These are phyloP conservation scores for Durusdinium trenchii DNA, from an alignment of 73 alveolate species.

Conservation along the genomic window DNA sequence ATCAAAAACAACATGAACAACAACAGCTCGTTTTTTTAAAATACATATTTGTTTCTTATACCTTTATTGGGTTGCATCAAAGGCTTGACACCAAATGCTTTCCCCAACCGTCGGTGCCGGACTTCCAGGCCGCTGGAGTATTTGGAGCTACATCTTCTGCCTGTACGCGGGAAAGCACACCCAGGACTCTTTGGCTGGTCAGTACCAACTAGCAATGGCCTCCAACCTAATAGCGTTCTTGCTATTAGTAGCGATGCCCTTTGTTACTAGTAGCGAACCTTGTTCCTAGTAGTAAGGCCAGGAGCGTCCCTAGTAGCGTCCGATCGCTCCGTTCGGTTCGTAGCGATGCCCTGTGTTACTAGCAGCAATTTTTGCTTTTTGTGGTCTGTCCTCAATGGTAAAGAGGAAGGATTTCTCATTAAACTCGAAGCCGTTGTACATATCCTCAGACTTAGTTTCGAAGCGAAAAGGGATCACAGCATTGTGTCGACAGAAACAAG, in stretches of 20 bases:
- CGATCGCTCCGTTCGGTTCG: too few relatives aligned
- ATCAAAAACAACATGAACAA: background rate
- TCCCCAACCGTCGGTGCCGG: too few relatives aligned
- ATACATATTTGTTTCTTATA: background rate
- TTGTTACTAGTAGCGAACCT: too few relatives aligned
- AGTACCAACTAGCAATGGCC: too few relatives aligned
- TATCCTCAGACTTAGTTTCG: background rate
- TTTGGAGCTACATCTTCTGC: slow-evolving; percentile 68
- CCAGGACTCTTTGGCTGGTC: background rate
- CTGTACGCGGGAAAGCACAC: background rate
- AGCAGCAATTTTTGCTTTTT: too few relatives aligned
- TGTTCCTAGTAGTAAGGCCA: too few relatives aligned
- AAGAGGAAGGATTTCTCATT: slow-evolving; percentile 57
- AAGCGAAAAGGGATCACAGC: background rate
- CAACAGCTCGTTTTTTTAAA: background rate
- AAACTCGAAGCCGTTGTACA: slow-evolving; percentile 82
- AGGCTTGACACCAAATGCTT: too few relatives aligned
- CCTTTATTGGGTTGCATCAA: background rate
- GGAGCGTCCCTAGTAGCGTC: too few relatives aligned
- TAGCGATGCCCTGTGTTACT: too few relatives aligned
- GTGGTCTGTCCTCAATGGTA: slow-evolving; percentile 22
- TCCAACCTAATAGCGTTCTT: too few relatives aligned
- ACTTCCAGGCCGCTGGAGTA: slow-evolving; percentile 90
- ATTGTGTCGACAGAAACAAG: background rate
- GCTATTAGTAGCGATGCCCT: too few relatives aligned